Conservation (phyloP, 2,329 filamentous ascomycete genomes). For the Botrytis deweyae region DNA sequence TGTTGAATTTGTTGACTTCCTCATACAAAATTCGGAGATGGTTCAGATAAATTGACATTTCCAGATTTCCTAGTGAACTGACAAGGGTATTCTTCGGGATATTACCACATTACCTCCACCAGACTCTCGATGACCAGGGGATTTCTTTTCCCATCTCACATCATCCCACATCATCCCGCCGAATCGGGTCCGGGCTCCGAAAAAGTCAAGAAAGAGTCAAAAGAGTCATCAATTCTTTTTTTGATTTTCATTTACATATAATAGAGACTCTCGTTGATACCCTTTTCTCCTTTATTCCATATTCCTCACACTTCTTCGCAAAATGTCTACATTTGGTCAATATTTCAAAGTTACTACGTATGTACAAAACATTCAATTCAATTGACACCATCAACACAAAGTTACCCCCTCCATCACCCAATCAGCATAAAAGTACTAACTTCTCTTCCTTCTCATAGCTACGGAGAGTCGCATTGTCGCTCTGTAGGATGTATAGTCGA, state of each 20-base stretch:
- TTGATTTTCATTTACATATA: neutral
- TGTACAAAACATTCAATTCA: conserved; percentile 24
- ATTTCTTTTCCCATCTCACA: neutral
- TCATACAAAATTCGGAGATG: neutral
- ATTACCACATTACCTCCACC: neutral
- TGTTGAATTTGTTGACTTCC: neutral
- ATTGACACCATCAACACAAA: neutral
- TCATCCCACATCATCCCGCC: conserved; percentile 16
- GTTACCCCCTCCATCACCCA: neutral
- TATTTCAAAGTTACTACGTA: conserved; percentile 78
- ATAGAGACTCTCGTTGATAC: neutral
- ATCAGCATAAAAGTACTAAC: conserved; percentile 20
- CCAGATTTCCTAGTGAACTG: neutral
- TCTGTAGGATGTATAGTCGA: conserved; percentile 95
- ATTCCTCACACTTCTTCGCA: conserved; percentile 16
- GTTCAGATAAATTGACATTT: neutral
- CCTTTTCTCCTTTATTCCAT: conserved; percentile 10
- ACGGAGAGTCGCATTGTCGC: conserved; percentile 86
- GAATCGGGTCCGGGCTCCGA: conserved; percentile 28
- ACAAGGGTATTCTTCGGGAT: neutral
- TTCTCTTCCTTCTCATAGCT: conserved; percentile 39
- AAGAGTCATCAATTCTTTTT: conserved; percentile 25
- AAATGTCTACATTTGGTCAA: conserved; percentile 85
- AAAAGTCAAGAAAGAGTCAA: conserved; percentile 29
- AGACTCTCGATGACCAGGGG: neutral